Base-by-base conservation (phyloP, 768 basidiomycete species). In the Clitopilus hobsonii region DNA sequence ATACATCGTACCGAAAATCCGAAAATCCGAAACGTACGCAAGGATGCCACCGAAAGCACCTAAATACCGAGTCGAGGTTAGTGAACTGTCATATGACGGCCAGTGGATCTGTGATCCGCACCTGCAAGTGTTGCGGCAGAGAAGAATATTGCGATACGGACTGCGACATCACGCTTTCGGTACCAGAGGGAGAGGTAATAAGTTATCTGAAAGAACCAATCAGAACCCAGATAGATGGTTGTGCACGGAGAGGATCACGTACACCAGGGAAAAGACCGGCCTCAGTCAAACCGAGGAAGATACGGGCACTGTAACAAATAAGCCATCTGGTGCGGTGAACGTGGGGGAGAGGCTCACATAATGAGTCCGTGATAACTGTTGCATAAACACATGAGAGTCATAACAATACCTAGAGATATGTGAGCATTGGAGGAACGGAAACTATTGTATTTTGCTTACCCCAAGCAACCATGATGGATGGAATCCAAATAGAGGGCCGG, bases 141-240 rank as follows among this genome's bases (percentile, higher is more conserved):
- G 65, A 85, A 85, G 72, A 87, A 86, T 30, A 86, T 71, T 3
- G 84, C 82, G 54, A 84, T 76, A 24, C 85, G 77, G 60, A 68
- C 69, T 16, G 80, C 83, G 41, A 84, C 77, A 61, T 87, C 85
- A 52, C 70, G 69, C 29, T 79, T 71, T 8, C 81, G 75, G 62
- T 89, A 82, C 84, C 85, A 86, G 49, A 82, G 65, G 10, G 80
- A 82, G 41, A 84, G 59, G 66, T 80, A 74, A 56, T 74, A 76
- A 0, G 71, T 71, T 49, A 74, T 65, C 74, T 74, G 26, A 1
- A 22, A n/a, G n/a, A 45, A 45, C 5, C 11, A 10, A 10, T 45
- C 41, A 45, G 41, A 18, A 18, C 22, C 22, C 18, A 18, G 22
- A 8, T 16, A n/a, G 22, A 13, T 16, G 22, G 54, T 27, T 20